Conservation (phyloP, 1,284 basidiomycete species). For the Laetiporus sulphureus region DNA sequence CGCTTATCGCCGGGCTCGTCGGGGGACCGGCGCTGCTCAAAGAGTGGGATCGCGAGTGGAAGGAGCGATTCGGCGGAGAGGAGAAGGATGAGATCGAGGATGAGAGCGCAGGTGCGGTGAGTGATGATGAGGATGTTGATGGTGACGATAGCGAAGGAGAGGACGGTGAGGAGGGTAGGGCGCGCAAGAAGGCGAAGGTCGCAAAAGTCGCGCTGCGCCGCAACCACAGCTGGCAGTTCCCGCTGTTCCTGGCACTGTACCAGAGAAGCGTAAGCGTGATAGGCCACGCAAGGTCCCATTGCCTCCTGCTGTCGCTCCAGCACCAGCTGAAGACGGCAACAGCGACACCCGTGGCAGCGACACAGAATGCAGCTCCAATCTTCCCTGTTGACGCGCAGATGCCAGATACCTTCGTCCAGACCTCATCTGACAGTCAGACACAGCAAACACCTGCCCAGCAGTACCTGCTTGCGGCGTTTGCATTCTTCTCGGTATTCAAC, state of each 20-base stretch:
- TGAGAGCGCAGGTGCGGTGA: conserved; percentile 32
- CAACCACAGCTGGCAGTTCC: conserved; percentile 23
- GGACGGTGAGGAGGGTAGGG: conserved; percentile 44
- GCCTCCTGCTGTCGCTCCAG: conserved; percentile 19
- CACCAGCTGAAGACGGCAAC: conserved; percentile 11
- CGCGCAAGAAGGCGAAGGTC: conserved; percentile 51
- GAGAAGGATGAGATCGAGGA: conserved; percentile 64
- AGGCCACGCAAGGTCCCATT: conserved; percentile 53
- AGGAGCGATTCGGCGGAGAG: conserved; percentile 60
- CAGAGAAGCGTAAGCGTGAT: conserved; percentile 78
- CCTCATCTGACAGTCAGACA: conserved; percentile 11
- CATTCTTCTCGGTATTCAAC: conserved; percentile 72
- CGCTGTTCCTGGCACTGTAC: conserved; percentile 28
- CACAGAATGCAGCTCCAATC: conserved; percentile 11
- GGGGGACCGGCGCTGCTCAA: conserved; percentile 61
- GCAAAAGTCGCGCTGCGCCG: conserved; percentile 26
- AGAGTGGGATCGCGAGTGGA: conserved; percentile 74
- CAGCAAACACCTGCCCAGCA: conserved; percentile 37
- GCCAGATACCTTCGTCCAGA: conserved; percentile 14
- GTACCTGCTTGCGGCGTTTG: conserved; percentile 69
- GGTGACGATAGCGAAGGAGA: conserved; percentile 54
- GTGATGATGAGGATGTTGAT: conserved; percentile 47
- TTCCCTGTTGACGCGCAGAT: conserved; percentile 14
- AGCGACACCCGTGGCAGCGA: conserved; percentile 5
- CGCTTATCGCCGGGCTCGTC: conserved; percentile 58